phyloP scores from a whole-genome alignment of 257 asterid genomes.

The Solanum raphanifolium region DNA sequence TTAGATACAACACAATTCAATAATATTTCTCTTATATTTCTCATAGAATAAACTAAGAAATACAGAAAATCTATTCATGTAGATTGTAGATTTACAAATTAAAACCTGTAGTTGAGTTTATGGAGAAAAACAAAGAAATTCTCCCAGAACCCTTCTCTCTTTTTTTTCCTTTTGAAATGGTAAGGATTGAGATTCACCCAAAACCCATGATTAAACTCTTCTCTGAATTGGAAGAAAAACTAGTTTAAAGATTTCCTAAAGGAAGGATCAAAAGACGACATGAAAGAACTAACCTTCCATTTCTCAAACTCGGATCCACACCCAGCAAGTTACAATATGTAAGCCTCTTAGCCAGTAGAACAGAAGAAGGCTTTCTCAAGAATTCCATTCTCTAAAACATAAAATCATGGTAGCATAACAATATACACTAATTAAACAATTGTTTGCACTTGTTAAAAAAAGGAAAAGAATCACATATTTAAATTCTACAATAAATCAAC shows the following conservation, averaged over 20 bases:
- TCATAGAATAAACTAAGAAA: not conserved
- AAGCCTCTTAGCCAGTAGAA: constrained; percentile 54
- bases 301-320: constrained; percentile 57
- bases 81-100: not conserved
- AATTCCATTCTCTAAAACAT: constrained; percentile 58
- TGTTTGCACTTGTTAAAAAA: not conserved
- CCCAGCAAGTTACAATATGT: constrained; percentile 63
- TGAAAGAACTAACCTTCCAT: constrained; percentile 56
- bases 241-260: not conserved
- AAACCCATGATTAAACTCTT: not conserved
- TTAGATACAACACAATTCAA: too few species aligned
- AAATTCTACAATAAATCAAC: not conserved
- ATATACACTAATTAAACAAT: not conserved
- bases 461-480: not conserved
- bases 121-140: not conserved
- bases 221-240: not conserved
- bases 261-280: not conserved
- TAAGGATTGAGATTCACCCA: not conserved
- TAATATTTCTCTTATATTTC: too few species aligned
- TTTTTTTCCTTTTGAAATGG: not conserved
- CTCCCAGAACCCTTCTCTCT: not conserved
- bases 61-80: not conserved
- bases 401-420: constrained; percentile 7
- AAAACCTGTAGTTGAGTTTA: not conserved
- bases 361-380: constrained; percentile 90